Evolutionary conservation across 441 rosid species (phyloP).

Genomic region (Capsella rubella): DNA sequence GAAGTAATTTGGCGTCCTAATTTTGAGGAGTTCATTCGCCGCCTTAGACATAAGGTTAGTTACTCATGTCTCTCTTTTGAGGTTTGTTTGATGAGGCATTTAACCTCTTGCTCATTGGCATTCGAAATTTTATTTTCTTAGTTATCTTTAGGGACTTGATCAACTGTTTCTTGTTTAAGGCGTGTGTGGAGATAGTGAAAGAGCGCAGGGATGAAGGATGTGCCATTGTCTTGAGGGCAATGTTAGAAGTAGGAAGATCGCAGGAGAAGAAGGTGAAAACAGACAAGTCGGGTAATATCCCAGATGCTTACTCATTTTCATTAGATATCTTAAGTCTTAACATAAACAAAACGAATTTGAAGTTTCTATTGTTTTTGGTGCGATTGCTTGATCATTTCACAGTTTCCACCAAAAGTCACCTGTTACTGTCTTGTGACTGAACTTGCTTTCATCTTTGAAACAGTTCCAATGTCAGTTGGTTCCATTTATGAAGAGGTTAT

Average conservation of each 20-base stretch:
- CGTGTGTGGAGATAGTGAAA: conserved; percentile 75
- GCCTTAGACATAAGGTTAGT: conserved; percentile 84
- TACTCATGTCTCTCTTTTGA: conserved; percentile 23
- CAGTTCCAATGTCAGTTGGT: conserved; percentile 68
- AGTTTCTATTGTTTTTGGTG: background rate
- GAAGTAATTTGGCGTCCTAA: conserved; percentile 83
- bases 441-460: background rate
- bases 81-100: conserved; percentile 17
- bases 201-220: conserved; percentile 71
- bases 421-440: background rate
- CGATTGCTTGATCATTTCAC: conserved; percentile 6
- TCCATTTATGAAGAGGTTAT: conserved; percentile 88
- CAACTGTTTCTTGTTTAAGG: conserved; percentile 49
- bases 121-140: background rate
- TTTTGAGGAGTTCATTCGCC: conserved; percentile 74
- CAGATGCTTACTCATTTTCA: conserved; percentile 26
- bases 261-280: conserved; percentile 76
- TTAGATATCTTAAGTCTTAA: conserved; percentile 17
- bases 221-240: conserved; percentile 70
- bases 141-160: background rate
- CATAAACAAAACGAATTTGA: background rate
- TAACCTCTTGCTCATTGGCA: background rate
- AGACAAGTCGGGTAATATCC: conserved; percentile 64
- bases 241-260: conserved; percentile 74
- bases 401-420: background rate